Evolutionary conservation across 164 flowering plant genomes (phyloP).

Genomic region (Cinnamomum micranthum): DNA sequence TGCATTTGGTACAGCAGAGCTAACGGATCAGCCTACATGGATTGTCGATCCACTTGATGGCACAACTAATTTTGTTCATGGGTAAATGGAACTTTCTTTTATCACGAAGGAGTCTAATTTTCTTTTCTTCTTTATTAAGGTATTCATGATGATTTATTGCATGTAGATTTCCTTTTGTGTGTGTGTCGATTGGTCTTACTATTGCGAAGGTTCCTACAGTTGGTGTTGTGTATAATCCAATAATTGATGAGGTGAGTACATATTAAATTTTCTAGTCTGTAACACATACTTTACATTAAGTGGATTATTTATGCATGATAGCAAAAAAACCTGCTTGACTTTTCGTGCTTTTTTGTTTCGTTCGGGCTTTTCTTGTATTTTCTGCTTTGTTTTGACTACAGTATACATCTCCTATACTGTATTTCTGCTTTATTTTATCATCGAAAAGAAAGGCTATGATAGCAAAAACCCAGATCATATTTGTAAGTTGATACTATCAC

Average conservation of each 20-base stretch:
- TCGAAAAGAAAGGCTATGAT: no score
- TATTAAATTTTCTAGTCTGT: no score
- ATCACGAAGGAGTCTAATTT: not conserved
- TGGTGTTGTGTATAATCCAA: constrained; percentile 97
- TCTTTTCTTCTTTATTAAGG: not conserved
- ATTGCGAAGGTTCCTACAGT: constrained; percentile 74
- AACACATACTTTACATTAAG: no score
- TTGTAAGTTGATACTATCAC: no score
- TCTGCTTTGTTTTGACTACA: no score
- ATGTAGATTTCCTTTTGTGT: constrained; percentile 91
- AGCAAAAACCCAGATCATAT: no score
- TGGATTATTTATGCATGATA: no score
- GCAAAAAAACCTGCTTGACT: no score
- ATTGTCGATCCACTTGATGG: constrained; percentile 98
- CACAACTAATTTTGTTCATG: constrained; percentile 96
- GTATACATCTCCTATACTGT: no score
- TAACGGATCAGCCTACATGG: constrained; percentile 98
- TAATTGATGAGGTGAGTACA: constrained; percentile 75
- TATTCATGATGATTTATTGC: not conserved
- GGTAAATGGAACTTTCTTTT: constrained; percentile 33
- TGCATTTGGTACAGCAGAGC: constrained; percentile 63
- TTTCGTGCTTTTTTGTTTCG: no score
- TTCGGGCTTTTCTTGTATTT: no score
- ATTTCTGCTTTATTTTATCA: no score
- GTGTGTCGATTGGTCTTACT: constrained; percentile 93